Base-by-base conservation (phyloP, 225 moss, liverwort and hornwort species). In the Marchantia paleacea region DNA sequence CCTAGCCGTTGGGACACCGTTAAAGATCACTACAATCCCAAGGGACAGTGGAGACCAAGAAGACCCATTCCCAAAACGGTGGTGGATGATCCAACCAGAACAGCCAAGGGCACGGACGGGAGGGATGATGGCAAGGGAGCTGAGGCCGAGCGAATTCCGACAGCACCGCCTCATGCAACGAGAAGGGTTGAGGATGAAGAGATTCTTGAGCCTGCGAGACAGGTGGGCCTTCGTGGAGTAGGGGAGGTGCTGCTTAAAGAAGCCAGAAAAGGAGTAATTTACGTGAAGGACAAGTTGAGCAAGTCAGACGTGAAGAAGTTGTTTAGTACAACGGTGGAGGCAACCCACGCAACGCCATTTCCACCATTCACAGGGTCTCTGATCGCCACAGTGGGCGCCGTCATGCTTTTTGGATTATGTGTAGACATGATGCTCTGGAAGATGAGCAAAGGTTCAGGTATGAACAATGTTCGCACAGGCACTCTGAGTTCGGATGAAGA, bases 1-100 rank as follows among this genome's bases (percentile, higher is more conserved):
- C 30, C 84, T 51, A 72, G 75, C 31, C 81, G 86, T 49, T 86
- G 86, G 86, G 83, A 84, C 26, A 57, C 52, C 49, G 79, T 86
- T 48, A 81, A 66, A 16, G 78, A 19, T 16, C 71, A 79, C 39
- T 5, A 71, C 8, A n/a, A 61, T 31, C 52, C 79, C 19, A 84
- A 76, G 39, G 72, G 71, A 55, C 81, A 79, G 9, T 63, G 79
- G 81, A 86, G 79, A 66, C 86, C 83, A 30, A 75, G 48, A 48
- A 30, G 30, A 55, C 14, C 55, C 20, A 77, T 39, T 52, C 60
- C 80, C 22, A 29, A 20, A n/a, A 55, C 25, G 28, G 55, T 30
- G n/a, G 80, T 30, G n/a, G 80, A 80, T 47, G 50, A 65, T 29
- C 14, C 26, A 57, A 29, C 75, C 57, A 57, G 31, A 75, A 75